phyloP scores from a whole-genome alignment of 495 filamentous ascomycete genomes.

The Arthonia radiata region DNA sequence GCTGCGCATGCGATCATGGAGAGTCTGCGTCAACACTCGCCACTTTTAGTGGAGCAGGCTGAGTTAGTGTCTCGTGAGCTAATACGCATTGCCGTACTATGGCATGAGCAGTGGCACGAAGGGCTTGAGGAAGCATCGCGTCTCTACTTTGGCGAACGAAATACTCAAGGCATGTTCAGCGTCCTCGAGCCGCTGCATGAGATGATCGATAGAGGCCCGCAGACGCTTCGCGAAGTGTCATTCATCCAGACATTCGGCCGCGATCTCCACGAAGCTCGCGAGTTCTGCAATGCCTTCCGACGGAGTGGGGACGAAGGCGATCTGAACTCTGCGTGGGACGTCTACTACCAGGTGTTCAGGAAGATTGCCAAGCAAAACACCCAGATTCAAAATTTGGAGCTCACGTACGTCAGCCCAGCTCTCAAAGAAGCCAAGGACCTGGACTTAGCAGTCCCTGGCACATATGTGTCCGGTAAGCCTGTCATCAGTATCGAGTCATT shows the following conservation, averaged over 20 bases:
- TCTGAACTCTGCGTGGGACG: conserved; percentile 91
- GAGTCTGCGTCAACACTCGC: conserved; percentile 84
- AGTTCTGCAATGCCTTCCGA: conserved; percentile 85
- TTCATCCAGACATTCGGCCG: conserved; percentile 96
- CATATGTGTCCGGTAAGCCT: conserved; percentile 69
- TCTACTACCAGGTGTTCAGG: conserved; percentile 93
- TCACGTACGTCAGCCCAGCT: conserved; percentile 88
- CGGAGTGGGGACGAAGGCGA: conserved; percentile 72
- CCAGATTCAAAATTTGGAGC: conserved; percentile 71
- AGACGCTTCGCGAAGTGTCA: conserved; percentile 83
- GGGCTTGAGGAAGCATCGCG: conserved; percentile 93
- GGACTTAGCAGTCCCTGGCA: conserved; percentile 79
- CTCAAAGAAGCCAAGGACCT: conserved; percentile 61
- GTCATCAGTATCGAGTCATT: conserved; percentile 73
- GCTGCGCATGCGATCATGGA: conserved; percentile 89
- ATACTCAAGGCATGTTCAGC: conserved; percentile 90
- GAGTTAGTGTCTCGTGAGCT: conserved; percentile 84
- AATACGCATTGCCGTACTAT: conserved; percentile 85
- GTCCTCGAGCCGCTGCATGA: conserved; percentile 78
- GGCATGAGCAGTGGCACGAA: conserved; percentile 98
- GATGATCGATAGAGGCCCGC: conserved; percentile 67
- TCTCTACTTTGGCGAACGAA: conserved; percentile 76
- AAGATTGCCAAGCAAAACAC: conserved; percentile 86
- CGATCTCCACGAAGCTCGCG: conserved; percentile 76
- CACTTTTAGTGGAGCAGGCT: conserved; percentile 83